Evolutionary conservation across 23 red algal genomes (phyloP), one percentile per base, ranked within the genome.

Genomic region (Cyanidiococcus yangmingshanensis): DNA sequence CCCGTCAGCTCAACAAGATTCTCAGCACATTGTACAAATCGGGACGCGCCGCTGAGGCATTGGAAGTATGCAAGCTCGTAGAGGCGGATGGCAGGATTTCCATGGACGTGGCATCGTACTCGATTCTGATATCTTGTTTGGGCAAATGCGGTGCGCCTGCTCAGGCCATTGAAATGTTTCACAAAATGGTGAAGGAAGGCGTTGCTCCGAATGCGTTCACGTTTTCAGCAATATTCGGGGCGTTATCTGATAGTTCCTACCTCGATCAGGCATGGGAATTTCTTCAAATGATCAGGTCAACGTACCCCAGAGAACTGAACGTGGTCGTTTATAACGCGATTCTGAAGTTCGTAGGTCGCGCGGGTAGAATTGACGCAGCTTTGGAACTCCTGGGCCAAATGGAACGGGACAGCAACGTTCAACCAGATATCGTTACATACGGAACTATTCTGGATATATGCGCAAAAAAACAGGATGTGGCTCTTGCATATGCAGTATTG

Each of bases 311-410:
- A 0, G 67, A 50, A 74, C 79, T 84, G 2, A 97, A 97, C 40
- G 89, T 91, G 16, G 93, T 97, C 25, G 89, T 88, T 1, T 97
- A 91, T 81, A 97, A 97, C 67, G 93, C 93, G 29, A 58, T 97
- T 68, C 80, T 97, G 79, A 97, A 97, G 58, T 86, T 85, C 1
- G 83, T 89, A 33, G 89, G 89, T 50, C 89, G 89, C 54, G 77
- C 84, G 37, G 86, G 80, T 17, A 81, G 81, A 21, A 84, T 83
- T 17, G 67, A 76, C n/a, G 82, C 68, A 37, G 87, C 87, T 32
- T 89, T 97, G 45, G 58, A 79, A 1, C 51, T 91, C 26, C 45
- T 83, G 26, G 82, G 89, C 1, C 84, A 97, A 40, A 97, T 97
- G 93, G 34, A 83, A 15, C 32, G 25, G 21, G 38, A 34, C 37